These are phyloP conservation scores for Stemphylium vesicarium DNA, from an alignment of 2,329 filamentous ascomycete species.

Conservation along the genomic window DNA sequence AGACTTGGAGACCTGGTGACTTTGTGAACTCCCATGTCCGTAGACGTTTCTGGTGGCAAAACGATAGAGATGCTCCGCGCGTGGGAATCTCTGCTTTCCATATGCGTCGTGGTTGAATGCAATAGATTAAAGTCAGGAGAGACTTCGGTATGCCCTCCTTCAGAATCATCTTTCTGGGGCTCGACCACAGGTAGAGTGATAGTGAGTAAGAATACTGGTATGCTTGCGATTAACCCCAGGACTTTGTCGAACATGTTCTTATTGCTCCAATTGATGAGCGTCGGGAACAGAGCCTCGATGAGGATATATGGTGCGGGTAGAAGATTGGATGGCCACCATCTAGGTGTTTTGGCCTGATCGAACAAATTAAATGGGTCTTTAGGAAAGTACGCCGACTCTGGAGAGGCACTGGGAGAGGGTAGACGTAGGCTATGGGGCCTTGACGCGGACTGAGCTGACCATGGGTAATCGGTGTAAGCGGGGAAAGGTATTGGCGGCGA, in stretches of 20 bases:
- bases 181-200: slow-evolving; percentile 93
- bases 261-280: slow-evolving; percentile 77
- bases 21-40: slow-evolving; percentile 13
- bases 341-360: slow-evolving; percentile 55
- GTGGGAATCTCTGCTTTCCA: slow-evolving; percentile 25
- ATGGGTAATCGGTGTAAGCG: slow-evolving; percentile 63
- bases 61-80: slow-evolving; percentile 27
- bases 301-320: slow-evolving; percentile 76
- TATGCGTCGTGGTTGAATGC: slow-evolving; percentile 31
- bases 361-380: slow-evolving; percentile 52
- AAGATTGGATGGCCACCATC: slow-evolving; percentile 81
- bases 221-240: slow-evolving; percentile 81
- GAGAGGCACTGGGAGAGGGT: slow-evolving; percentile 58
- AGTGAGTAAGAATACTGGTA: slow-evolving; percentile 87
- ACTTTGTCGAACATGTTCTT: slow-evolving; percentile 87
- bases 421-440: slow-evolving; percentile 63
- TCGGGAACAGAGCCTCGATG: slow-evolving; percentile 81
- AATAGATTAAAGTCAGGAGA: slow-evolving; percentile 43
- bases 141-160: slow-evolving; percentile 20
- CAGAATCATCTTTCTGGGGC: slow-evolving; percentile 58
- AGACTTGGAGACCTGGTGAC: slow-evolving; percentile 4
- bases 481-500: slow-evolving; percentile 70
- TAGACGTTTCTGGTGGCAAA: slow-evolving; percentile 28
- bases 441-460: slow-evolving; percentile 52
- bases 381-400: slow-evolving; percentile 55